phyloP scores from a whole-genome alignment of 108 stramenopile species.

The Stephanodiscus triporus region DNA sequence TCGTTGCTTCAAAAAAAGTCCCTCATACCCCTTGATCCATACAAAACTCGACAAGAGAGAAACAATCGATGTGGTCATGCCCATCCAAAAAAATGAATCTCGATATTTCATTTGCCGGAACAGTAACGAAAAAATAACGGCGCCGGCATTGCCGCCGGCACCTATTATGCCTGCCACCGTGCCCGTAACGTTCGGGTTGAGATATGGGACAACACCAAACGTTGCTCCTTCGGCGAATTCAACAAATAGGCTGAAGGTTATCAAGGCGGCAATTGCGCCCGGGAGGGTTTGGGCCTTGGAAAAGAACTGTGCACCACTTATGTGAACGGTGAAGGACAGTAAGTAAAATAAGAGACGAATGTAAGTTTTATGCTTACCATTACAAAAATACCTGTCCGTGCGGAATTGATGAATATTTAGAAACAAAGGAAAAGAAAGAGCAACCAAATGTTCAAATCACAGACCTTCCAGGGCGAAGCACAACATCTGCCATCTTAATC shows the following conservation, averaged over 20 bases:
- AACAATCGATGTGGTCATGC: slow-evolving; percentile 50
- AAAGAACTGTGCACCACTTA: slow-evolving; percentile 32
- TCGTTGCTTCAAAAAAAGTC: slow-evolving; percentile 47
- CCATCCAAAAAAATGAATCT: slow-evolving; percentile 72
- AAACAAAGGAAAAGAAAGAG: slow-evolving; percentile 18
- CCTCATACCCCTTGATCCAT: slow-evolving; percentile 72
- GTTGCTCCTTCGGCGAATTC: slow-evolving; percentile 75
- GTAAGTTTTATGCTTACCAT: not conserved
- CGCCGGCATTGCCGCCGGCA: slow-evolving; percentile 83
- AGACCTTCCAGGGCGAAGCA: slow-evolving; percentile 61
- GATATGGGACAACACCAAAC: slow-evolving; percentile 68
- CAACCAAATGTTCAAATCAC: not conserved
- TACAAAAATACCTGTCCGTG: not conserved
- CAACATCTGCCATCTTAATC: slow-evolving; percentile 58
- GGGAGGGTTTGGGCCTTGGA: slow-evolving; percentile 55
- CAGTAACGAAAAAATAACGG: slow-evolving; percentile 59
- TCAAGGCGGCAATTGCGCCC: slow-evolving; percentile 62
- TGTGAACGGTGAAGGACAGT: slow-evolving; percentile 4
- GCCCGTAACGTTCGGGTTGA: slow-evolving; percentile 58
- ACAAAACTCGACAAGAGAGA: slow-evolving; percentile 59
- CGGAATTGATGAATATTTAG: not conserved
- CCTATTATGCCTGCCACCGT: slow-evolving; percentile 73
- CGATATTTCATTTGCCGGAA: slow-evolving; percentile 62
- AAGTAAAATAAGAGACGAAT: slow-evolving; percentile 17
- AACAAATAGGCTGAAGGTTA: slow-evolving; percentile 78